Conservation (phyloP, 2,329 filamentous ascomycete species). For the Arthrobotrys entomopaga region DNA sequence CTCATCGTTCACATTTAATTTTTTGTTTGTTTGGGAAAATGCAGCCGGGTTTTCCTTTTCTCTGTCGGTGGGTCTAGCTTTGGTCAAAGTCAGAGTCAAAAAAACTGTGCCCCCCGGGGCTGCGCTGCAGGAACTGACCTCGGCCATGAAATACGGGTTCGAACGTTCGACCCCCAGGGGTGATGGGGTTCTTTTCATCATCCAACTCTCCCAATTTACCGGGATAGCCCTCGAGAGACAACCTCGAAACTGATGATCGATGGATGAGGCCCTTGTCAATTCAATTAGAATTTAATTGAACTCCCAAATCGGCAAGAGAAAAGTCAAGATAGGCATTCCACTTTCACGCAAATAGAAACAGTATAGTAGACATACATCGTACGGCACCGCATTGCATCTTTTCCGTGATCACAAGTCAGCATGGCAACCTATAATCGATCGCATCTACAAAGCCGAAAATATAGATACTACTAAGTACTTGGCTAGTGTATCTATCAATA, state of each 20-base stretch:
- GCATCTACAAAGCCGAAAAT: slow-evolving; percentile 10
- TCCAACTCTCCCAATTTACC: slow-evolving; percentile 19
- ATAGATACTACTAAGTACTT: too few relatives aligned
- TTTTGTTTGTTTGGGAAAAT: slow-evolving; percentile 16
- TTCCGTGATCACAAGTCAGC: background rate
- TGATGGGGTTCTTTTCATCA: slow-evolving; percentile 12
- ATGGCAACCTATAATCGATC: background rate
- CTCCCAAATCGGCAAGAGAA: slow-evolving; percentile 45
- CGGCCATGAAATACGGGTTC: background rate
- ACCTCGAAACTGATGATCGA: slow-evolving; percentile 2
- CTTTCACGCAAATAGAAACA: slow-evolving; percentile 35
- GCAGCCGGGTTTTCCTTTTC: slow-evolving; percentile 3
- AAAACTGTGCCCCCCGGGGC: slow-evolving; percentile 23
- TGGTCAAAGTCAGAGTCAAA: slow-evolving; percentile 8
- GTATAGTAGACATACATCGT: background rate
- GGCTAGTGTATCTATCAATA: slow-evolving; percentile 29
- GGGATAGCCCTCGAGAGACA: slow-evolving; percentile 22
- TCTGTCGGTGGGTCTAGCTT: slow-evolving; percentile 23
- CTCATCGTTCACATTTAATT: background rate
- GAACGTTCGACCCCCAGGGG: background rate
- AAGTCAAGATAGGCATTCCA: slow-evolving; percentile 23
- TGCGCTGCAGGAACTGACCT: background rate
- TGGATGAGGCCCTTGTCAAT: slow-evolving; percentile 5
- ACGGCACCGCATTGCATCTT: background rate
- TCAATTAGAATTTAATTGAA: slow-evolving; percentile 20